These are phyloP conservation scores for Suaeda aralocaspica DNA, from an alignment of 148 eudicot species.

Conservation along the genomic window DNA sequence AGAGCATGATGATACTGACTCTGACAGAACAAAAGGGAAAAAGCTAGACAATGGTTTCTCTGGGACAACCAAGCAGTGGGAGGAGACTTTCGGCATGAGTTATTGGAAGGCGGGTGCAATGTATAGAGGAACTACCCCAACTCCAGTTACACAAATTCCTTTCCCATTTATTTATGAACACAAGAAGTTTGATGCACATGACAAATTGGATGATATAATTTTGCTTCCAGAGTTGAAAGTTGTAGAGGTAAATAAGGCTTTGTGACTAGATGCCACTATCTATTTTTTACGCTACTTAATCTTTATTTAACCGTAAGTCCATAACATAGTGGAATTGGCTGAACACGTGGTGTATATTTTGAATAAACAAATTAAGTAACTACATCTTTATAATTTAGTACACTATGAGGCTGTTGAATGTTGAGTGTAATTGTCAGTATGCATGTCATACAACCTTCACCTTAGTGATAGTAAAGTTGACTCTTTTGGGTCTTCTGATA, in stretches of 20 bases:
- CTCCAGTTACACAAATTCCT: constrained; percentile 54
- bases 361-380: too few species aligned
- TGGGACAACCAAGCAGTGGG: constrained; percentile 76
- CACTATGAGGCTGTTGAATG: too few species aligned
- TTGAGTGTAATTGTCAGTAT: background rate
- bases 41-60: constrained; percentile 84
- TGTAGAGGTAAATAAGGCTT: constrained; percentile 56
- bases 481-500: too few species aligned
- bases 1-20: constrained; percentile 93
- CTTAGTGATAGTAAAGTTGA: too few species aligned
- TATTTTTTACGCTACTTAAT: too few species aligned
- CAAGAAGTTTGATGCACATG: constrained; percentile 28
- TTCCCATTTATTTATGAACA: constrained; percentile 29
- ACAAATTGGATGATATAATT: constrained; percentile 27
- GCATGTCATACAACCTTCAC: constrained; percentile 12
- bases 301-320: too few species aligned
- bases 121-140: constrained; percentile 71
- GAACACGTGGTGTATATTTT: too few species aligned
- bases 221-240: constrained; percentile 37
- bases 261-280: background rate
- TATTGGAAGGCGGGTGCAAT: constrained; percentile 97
- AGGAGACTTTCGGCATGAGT: constrained; percentile 71
- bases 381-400: too few species aligned
- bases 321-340: too few species aligned
- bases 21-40: constrained; percentile 87